These are phyloP conservation scores for Aspergillus sp. DNA, from an alignment of 2,329 filamentous ascomycete genomes.

Conservation along the genomic window DNA sequence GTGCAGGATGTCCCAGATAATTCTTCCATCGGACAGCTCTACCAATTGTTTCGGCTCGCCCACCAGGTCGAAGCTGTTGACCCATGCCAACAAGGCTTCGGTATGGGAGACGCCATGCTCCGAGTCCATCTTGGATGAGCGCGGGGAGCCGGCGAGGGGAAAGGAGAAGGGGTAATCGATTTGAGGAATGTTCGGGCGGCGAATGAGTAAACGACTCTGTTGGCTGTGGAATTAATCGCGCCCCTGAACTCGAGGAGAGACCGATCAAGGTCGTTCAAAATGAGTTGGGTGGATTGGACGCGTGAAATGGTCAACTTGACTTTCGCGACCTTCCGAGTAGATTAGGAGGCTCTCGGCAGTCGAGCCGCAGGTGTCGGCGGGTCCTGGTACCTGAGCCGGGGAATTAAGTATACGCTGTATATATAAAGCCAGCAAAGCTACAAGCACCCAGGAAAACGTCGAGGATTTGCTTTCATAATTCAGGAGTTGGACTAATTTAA, in stretches of 20 bases:
- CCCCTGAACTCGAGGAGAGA: neutral
- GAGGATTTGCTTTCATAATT: neutral
- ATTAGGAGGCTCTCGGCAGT: conserved; percentile 3
- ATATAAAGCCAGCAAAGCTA: neutral
- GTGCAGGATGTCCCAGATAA: conserved; percentile 50
- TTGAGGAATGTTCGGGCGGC: conserved; percentile 23
- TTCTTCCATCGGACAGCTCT: conserved; percentile 46
- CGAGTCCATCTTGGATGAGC: conserved; percentile 40
- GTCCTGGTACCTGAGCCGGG: neutral
- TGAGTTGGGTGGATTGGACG: neutral
- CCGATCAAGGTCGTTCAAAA: neutral
- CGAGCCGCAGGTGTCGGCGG: neutral
- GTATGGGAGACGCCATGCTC: conserved; percentile 47
- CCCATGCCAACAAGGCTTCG: conserved; percentile 48
- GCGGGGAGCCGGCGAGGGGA: conserved; percentile 5
- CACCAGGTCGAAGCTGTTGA: conserved; percentile 44
- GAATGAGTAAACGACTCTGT: neutral
- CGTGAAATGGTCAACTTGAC: neutral
- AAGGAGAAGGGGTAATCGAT: conserved; percentile 4
- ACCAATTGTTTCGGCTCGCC: conserved; percentile 42
- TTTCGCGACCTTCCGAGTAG: conserved; percentile 4
- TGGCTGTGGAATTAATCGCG: conserved; percentile 1
- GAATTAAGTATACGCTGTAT: too few relatives aligned
- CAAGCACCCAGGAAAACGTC: neutral
- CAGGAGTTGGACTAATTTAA: neutral